A percentile compares a stretch with the other conserved stretches of the same genome.
phyloP scores from a whole-genome alignment of 2,329 filamentous ascomycete genomes.

The Beauveria medogensis region DNA sequence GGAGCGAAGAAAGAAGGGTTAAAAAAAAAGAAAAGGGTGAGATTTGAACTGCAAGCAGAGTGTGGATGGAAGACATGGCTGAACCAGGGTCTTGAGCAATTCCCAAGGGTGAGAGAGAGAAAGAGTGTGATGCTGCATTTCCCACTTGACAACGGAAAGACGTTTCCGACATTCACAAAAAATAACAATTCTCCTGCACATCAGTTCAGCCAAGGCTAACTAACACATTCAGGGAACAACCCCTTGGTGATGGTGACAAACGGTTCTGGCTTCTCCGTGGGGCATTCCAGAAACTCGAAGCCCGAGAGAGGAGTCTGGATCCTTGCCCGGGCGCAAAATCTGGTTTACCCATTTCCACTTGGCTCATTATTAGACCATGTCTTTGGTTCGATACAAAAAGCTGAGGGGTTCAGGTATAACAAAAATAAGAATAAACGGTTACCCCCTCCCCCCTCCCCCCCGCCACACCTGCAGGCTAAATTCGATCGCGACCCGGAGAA shows the following conservation, averaged over 20 bases:
- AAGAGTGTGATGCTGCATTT: background rate
- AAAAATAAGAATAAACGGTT: background rate
- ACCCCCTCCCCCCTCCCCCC: background rate
- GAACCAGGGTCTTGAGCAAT: background rate
- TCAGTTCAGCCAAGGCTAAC: background rate
- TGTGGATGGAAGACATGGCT: background rate
- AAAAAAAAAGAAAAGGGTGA: background rate
- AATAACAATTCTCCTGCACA: background rate
- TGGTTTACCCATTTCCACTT: too few species aligned
- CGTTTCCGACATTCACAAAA: background rate
- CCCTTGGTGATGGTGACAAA: background rate
- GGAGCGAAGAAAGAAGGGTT: background rate
- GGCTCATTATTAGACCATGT: too few species aligned
- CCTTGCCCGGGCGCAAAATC: too few species aligned
- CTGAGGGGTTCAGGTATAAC: background rate
- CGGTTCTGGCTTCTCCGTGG: background rate
- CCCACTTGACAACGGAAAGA: background rate
- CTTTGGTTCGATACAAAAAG: too few species aligned
- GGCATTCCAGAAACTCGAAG: background rate
- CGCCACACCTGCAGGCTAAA: background rate
- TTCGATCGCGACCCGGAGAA: background rate
- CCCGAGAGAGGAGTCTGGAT: too few species aligned
- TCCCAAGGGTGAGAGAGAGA: background rate
- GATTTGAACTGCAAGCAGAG: background rate
- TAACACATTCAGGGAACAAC: background rate